A percentile compares a stretch with the other conserved stretches of the same genome.
These are phyloP conservation scores for Backusella parvicylindrica DNA, from an alignment of 192 early-diverging fungal species.

Conservation along the genomic window DNA sequence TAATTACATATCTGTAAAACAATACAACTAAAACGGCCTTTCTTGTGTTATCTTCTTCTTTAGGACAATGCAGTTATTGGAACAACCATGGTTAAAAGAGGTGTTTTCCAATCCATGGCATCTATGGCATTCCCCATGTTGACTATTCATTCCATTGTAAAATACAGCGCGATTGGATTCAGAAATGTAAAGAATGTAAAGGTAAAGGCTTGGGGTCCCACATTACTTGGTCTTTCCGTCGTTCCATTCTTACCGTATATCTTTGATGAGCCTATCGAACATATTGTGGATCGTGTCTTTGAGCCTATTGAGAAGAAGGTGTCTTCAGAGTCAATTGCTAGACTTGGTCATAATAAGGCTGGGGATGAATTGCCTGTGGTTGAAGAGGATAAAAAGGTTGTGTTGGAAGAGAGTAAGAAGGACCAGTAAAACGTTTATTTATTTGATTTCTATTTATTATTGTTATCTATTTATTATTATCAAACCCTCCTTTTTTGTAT, in stretches of 20 bases:
- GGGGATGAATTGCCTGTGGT: not conserved
- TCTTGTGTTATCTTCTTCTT: no score
- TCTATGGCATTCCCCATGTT: conserved; percentile 55
- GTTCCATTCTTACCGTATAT: conserved; percentile 61
- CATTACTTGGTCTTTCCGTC: conserved; percentile 53
- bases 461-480: not conserved
- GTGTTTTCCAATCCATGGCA: conserved; percentile 62
- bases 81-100: conserved; percentile 49
- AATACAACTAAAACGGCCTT: not conserved
- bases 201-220: conserved; percentile 54
- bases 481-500: not conserved
- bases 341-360: conserved; percentile 14
- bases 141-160: conserved; percentile 66
- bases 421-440: not conserved
- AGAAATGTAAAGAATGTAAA: conserved; percentile 31
- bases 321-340: conserved; percentile 19
- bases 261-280: conserved; percentile 63
- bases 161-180: conserved; percentile 47
- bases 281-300: conserved; percentile 55
- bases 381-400: not conserved
- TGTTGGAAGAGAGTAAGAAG: not conserved
- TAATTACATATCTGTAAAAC: no score
- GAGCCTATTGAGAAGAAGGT: conserved; percentile 39
- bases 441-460: not conserved
- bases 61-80: conserved; percentile 38